Evolutionary conservation across 768 basidiomycete genomes (phyloP).

Genomic region (Chalciporus pseudorubinellus): DNA sequence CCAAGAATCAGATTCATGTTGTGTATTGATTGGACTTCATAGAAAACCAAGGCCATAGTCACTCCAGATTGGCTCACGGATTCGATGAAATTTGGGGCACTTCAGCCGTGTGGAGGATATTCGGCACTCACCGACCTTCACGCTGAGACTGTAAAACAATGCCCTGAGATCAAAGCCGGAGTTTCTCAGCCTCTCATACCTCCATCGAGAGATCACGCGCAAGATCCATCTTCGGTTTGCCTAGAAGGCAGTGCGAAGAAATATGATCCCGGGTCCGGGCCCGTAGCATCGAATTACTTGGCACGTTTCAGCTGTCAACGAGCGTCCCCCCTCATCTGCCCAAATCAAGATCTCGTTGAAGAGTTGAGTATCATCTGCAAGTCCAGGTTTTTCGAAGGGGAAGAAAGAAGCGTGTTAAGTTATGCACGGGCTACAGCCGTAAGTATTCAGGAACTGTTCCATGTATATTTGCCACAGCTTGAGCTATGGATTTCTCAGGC

Average conservation of each 20-base stretch:
- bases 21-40: constrained; percentile 3
- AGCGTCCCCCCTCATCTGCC: constrained; percentile 62
- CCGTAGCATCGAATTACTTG: constrained; percentile 23
- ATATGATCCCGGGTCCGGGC: no score
- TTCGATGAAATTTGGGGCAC: constrained; percentile 44
- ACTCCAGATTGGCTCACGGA: constrained; percentile 69
- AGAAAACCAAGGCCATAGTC: constrained; percentile 68
- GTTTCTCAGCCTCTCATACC: not conserved
- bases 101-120: constrained; percentile 54
- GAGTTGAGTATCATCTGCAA: constrained; percentile 59
- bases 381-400: constrained; percentile 62
- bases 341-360: constrained; percentile 61
- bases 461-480: not conserved
- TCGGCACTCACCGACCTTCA: constrained; percentile 53
- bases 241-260: constrained; percentile 13
- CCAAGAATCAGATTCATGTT: not conserved
- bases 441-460: constrained; percentile 23
- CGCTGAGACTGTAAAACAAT: constrained; percentile 44
- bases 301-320: constrained; percentile 59
- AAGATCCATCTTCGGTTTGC: constrained; percentile 13
- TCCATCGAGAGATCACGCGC: not conserved
- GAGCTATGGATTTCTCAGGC: constrained; percentile 28
- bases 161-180: constrained; percentile 32
- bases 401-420: constrained; percentile 63
- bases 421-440: constrained; percentile 75